A percentile compares a stretch with the other conserved stretches of the same genome.
Evolutionary conservation across 495 filamentous ascomycete genomes (phyloP).

Genomic region (Platismatia glauca): DNA sequence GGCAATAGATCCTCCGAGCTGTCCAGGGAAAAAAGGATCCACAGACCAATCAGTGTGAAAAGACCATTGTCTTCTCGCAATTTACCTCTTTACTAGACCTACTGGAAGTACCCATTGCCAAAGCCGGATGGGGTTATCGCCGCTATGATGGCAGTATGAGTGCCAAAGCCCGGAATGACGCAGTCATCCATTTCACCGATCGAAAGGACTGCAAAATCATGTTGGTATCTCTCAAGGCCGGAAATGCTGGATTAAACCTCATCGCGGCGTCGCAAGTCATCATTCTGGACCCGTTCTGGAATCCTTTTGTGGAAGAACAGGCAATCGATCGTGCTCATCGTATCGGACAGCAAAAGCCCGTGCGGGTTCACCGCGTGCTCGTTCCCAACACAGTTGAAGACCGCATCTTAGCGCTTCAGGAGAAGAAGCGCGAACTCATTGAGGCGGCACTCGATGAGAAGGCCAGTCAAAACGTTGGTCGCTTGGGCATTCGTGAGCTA

Average conservation of each 20-base stretch:
- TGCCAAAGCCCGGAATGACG: conserved; percentile 54
- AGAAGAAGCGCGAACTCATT: conserved; percentile 71
- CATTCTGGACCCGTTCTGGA: conserved; percentile 94
- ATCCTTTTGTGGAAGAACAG: conserved; percentile 90
- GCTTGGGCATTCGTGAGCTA: conserved; percentile 56
- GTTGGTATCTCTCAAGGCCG: conserved; percentile 82
- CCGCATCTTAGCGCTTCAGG: conserved; percentile 76
- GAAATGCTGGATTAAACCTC: conserved; percentile 86
- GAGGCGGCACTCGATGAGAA: conserved; percentile 76
- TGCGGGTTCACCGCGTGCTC: conserved; percentile 73
- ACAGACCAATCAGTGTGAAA: conserved; percentile 40
- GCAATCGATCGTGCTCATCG: conserved; percentile 90
- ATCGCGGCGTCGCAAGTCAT: conserved; percentile 81
- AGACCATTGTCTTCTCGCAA: conserved; percentile 89
- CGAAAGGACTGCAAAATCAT: conserved; percentile 60
- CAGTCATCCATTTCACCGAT: conserved; percentile 65
- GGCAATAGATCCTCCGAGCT: conserved; percentile 40
- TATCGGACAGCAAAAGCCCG: conserved; percentile 68
- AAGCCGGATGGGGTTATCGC: conserved; percentile 53
- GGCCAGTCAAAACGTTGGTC: conserved; percentile 51
- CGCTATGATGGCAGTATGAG: conserved; percentile 88
- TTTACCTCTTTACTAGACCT: conserved; percentile 88
- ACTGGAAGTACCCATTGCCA: conserved; percentile 74
- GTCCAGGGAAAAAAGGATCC: conserved; percentile 32
- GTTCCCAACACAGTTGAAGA: conserved; percentile 80